These are phyloP conservation scores for Athelia psychrophila DNA, from an alignment of 1,284 basidiomycete species.

Conservation along the genomic window DNA sequence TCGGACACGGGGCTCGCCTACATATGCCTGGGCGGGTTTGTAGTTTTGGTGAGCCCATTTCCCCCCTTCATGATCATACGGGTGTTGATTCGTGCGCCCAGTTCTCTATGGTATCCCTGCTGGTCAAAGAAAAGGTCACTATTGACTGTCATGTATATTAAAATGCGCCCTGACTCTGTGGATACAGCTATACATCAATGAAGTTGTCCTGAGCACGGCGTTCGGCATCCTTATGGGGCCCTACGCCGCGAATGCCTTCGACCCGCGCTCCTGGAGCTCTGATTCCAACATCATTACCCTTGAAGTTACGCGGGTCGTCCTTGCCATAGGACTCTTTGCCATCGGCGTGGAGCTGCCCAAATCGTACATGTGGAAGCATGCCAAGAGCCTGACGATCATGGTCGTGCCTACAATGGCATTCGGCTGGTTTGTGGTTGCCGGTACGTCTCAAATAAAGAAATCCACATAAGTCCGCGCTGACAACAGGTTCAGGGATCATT, in stretches of 20 bases:
- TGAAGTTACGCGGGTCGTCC: slow-evolving; percentile 73
- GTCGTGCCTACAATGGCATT: slow-evolving; percentile 80
- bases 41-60: slow-evolving; percentile 49
- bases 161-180: background rate
- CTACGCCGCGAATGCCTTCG: slow-evolving; percentile 71
- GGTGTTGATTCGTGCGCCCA: slow-evolving; percentile 23
- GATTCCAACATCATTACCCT: slow-evolving; percentile 63
- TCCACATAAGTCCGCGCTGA: background rate
- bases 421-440: slow-evolving; percentile 68
- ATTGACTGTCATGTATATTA: background rate
- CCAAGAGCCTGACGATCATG: slow-evolving; percentile 57
- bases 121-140: slow-evolving; percentile 76
- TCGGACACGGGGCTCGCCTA: slow-evolving; percentile 57
- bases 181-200: slow-evolving; percentile 78
- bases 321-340: slow-evolving; percentile 68
- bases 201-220: slow-evolving; percentile 87
- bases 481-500: slow-evolving; percentile 41
- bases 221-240: slow-evolving; percentile 79
- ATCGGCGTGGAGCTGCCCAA: slow-evolving; percentile 73
- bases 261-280: slow-evolving; percentile 75
- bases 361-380: slow-evolving; percentile 63
- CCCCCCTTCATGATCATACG: slow-evolving; percentile 1
- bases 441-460: slow-evolving; percentile 26
- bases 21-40: slow-evolving; percentile 77
- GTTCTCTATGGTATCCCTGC: slow-evolving; percentile 81